A percentile compares a stretch with the other conserved stretches of the same genome.
These are phyloP conservation scores for Tetrahymena elliotti DNA, from an alignment of 73 alveolate species.

Conservation along the genomic window DNA sequence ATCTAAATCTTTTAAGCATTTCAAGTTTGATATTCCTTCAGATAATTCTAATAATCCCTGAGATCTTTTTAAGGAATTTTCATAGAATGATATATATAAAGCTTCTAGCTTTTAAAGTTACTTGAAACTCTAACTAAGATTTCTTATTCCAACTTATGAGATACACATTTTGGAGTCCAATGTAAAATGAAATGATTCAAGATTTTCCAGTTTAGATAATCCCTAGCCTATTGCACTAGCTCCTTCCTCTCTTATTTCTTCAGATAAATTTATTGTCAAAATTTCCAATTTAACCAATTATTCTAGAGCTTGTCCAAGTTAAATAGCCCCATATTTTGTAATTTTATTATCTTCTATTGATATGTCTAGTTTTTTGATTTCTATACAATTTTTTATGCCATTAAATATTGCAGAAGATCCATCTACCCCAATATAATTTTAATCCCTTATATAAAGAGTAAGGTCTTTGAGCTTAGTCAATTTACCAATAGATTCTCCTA, in stretches of 20 bases:
- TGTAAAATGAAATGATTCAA: neutral
- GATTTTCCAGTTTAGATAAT: neutral
- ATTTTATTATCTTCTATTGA: neutral
- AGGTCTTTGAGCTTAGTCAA: neutral
- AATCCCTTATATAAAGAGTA: neutral
- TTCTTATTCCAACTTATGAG: neutral
- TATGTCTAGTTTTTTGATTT: neutral
- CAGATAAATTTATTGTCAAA: neutral
- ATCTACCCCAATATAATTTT: neutral
- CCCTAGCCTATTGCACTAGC: neutral
- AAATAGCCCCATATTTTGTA: neutral
- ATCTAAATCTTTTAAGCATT: neutral
- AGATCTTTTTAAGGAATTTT: neutral
- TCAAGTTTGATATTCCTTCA: neutral
- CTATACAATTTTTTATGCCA: neutral
- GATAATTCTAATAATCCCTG: neutral
- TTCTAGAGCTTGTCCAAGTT: neutral
- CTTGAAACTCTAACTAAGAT: neutral
- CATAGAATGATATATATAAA: neutral
- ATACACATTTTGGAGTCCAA: neutral
- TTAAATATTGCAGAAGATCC: neutral
- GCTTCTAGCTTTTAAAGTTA: neutral
- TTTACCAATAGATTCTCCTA: neutral
- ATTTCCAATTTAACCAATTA: neutral
- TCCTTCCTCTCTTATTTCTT: neutral